Percentiles rank a stretch among this genome's conserved stretches.
These are phyloP conservation scores for Acanthamoeba healyi DNA, from an alignment of 208 protist genomes.

Conservation along the genomic window DNA sequence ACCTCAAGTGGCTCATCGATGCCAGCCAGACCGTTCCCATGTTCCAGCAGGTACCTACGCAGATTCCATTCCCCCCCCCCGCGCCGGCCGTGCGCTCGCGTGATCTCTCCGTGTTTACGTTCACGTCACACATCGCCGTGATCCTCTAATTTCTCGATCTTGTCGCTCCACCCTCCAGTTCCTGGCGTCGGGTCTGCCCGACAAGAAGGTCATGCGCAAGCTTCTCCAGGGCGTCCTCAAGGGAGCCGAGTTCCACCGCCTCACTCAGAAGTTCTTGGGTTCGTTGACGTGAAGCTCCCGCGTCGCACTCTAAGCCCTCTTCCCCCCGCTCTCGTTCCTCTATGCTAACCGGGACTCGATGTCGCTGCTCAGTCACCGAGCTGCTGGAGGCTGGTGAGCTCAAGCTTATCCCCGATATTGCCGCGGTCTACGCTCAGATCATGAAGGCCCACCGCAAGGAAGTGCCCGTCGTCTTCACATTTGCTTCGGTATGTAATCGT, in stretches of 20 bases:
- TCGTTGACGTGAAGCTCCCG: too few species aligned
- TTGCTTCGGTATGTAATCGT: constrained; percentile 34
- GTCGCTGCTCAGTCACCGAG: background rate
- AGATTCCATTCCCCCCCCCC: background rate
- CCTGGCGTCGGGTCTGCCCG: constrained; percentile 3
- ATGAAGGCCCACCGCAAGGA: constrained; percentile 57
- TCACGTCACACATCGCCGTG: too few species aligned
- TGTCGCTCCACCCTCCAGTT: background rate
- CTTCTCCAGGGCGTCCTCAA: constrained; percentile 43
- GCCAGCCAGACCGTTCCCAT: constrained; percentile 9
- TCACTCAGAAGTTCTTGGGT: constrained; percentile 48
- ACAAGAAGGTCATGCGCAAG: constrained; percentile 51
- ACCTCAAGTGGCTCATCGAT: background rate
- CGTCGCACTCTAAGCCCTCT: too few species aligned
- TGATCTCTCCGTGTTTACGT: too few species aligned
- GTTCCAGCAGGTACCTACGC: background rate
- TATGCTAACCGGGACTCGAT: background rate
- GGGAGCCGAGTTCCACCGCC: constrained; percentile 30
- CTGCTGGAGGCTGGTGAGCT: constrained; percentile 6
- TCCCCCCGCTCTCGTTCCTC: background rate
- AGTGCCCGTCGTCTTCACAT: constrained; percentile 44
- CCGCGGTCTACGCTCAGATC: constrained; percentile 25
- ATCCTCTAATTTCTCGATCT: background rate
- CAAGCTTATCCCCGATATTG: constrained; percentile 50
- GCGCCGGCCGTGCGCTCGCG: too few species aligned